Evolutionary conservation across 257 asterid genomes (phyloP).

Genomic region (Sherardia arvensis): DNA sequence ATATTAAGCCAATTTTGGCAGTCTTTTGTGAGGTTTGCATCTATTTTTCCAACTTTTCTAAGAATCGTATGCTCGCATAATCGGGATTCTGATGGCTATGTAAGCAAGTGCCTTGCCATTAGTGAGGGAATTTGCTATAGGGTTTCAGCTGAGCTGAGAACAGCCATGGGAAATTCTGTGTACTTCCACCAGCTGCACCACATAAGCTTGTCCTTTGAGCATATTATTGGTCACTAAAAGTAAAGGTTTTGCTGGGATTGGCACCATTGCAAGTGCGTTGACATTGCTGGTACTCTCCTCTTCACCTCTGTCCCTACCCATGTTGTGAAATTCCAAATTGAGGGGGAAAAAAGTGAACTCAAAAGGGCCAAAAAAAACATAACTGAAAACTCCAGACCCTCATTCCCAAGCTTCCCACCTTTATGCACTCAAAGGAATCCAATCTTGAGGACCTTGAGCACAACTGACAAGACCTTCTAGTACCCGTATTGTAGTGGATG

Average conservation of each 20-base stretch:
- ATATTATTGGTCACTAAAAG: conserved; percentile 8
- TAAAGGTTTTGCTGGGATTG: not conserved
- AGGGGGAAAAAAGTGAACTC: not conserved
- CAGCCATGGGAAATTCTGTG: conserved; percentile 1
- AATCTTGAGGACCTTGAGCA: conserved; percentile 1
- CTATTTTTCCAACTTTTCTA: not conserved
- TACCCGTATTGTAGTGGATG: not conserved
- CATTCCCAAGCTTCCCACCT: not conserved
- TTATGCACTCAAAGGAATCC: not conserved
- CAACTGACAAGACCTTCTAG: not conserved
- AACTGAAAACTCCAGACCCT: not conserved
- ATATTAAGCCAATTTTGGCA: not conserved
- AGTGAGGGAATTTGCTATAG: not conserved
- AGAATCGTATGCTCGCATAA: not conserved
- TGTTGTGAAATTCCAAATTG: not conserved
- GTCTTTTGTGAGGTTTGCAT: not conserved
- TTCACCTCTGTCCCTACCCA: conserved; percentile 2
- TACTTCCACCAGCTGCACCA: conserved; percentile 6
- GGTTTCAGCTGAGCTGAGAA: not conserved
- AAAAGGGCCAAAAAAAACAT: not conserved
- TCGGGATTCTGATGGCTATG: not conserved
- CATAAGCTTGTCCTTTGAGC: conserved; percentile 2
- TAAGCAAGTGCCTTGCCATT: not conserved
- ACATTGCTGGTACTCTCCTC: not conserved
- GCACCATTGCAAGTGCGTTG: conserved; percentile 15